Evolutionary conservation across 805 yeast species (phyloP).

Genomic region (Dipodascus geniculatus): DNA sequence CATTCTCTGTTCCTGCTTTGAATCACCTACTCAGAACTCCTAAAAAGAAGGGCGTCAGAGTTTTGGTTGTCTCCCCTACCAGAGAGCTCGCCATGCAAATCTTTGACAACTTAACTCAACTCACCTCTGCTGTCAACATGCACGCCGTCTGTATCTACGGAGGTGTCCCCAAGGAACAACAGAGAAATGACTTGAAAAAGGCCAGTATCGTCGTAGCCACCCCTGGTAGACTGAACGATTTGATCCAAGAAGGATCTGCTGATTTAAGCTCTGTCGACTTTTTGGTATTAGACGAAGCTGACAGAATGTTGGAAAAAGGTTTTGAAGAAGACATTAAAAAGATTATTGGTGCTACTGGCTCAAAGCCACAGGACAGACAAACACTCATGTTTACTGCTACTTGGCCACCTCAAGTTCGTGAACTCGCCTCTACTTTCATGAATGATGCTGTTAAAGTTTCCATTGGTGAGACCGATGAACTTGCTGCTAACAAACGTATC

Average conservation of each 20-base stretch:
- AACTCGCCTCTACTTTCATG: conserved; percentile 80
- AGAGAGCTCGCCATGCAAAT: conserved; percentile 95
- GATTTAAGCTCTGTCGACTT: conserved; percentile 57
- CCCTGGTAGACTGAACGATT: conserved; percentile 93
- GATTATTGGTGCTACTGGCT: conserved; percentile 51
- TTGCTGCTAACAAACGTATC: conserved; percentile 88
- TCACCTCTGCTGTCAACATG: conserved; percentile 50
- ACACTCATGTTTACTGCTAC: conserved; percentile 99
- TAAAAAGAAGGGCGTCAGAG: conserved; percentile 43
- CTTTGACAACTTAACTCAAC: conserved; percentile 61
- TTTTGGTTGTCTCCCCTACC: conserved; percentile 87
- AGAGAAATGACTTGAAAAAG: conserved; percentile 57
- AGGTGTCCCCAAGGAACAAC: conserved; percentile 94
- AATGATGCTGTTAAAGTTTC: conserved; percentile 72
- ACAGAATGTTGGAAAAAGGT: conserved; percentile 96
- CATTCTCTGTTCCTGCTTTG: conserved; percentile 96
- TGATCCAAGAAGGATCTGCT: conserved; percentile 78
- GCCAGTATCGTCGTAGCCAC: conserved; percentile 81
- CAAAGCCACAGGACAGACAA: conserved; percentile 43
- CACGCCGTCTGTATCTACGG: conserved; percentile 85
- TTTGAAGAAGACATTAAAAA: conserved; percentile 91
- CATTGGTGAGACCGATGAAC: conserved; percentile 89
- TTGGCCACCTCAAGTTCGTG: conserved; percentile 98
- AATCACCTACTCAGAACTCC: conserved; percentile 42
- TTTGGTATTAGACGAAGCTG: conserved; percentile 93